Evolutionary conservation across 177 flowering plant genomes (phyloP).

Genomic region (Telopea speciosissima): DNA sequence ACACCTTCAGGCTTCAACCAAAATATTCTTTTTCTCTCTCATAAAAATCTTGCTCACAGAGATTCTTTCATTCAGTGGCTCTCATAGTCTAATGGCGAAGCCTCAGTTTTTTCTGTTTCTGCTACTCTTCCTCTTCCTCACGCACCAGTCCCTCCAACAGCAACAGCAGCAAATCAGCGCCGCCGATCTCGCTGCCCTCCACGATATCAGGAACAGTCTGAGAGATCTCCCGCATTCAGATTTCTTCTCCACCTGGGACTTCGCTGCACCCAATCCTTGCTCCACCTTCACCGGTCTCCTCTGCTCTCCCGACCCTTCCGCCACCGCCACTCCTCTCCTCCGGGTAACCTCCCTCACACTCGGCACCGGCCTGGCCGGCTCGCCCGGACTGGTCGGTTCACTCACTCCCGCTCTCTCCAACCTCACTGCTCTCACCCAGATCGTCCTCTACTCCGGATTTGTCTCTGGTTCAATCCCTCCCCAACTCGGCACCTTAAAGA

Average conservation of each 20-base stretch:
- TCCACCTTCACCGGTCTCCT: constrained; percentile 47
- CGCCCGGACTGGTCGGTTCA: constrained; percentile 52
- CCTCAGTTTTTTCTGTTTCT: constrained; percentile 2
- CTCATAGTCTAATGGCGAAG: constrained; percentile 1
- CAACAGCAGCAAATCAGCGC: constrained; percentile 16
- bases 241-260: constrained; percentile 72
- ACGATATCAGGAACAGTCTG: constrained; percentile 32
- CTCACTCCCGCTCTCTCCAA: constrained; percentile 36
- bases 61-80: background rate
- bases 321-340: background rate
- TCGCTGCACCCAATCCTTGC: constrained; percentile 51
- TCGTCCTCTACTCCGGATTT: constrained; percentile 53
- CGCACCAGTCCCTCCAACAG: constrained; percentile 3
- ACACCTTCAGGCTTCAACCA: no score
- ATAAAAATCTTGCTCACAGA: background rate
- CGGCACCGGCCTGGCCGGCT: constrained; percentile 54
- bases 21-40: background rate
- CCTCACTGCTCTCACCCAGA: constrained; percentile 46
- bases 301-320: constrained; percentile 26
- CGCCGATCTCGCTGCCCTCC: constrained; percentile 34
- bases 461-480: constrained; percentile 64
- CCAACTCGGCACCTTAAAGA: constrained; percentile 30
- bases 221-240: constrained; percentile 31
- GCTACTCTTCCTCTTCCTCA: constrained; percentile 1
- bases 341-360: constrained; percentile 51